Evolutionary conservation across 257 asterid species (phyloP), one percentile per base, ranked within the genome.

Genomic region (Solanum sejunctum): DNA sequence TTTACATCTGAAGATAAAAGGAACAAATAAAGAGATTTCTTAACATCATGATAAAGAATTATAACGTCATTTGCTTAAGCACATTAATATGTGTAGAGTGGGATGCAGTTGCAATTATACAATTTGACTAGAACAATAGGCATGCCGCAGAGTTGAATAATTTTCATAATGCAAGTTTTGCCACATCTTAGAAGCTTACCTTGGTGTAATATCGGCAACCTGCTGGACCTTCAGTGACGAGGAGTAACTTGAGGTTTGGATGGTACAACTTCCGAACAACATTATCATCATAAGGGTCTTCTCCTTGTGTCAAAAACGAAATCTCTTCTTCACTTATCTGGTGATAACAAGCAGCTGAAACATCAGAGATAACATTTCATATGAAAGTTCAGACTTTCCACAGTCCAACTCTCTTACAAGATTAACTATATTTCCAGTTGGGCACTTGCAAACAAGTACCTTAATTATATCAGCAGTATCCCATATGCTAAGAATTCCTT

Each of bases 281-380:
- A 43, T 90, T 88, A 60, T 95, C 99, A 60, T 97, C 97, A 80
- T 87, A 95, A 4, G 99, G 99, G 86, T 97, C 99, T 89, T 97
- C 98, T 63, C 98, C 99, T 64, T 92, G 87, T 32, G 99, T 97
- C 86, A 95, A 87, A 87, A 97, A 97, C 55, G 89, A 60, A 87
- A 97, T 97, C 92, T 95, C 99, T 89, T 97, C 98, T 90, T 93
- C 98, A 61, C 98, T 95, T 69, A 97, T 88, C 99, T 97, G 96
- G 71, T 32, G 43, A 86, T 85, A 17, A 49, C 70, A 72, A 86
- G 70, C 80, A 84, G 72, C 83, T 26, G 49, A 86, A 79, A 85
- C 72, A 51, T 84, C 84, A 85, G 83, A 60, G 52, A 83, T 71
- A 28, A 63, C 75, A 85, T 45, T 66, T n/a, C 57, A 82, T 21